Base-by-base conservation (phyloP, 2,329 filamentous ascomycete genomes). In the Geosmithia putterillii region DNA sequence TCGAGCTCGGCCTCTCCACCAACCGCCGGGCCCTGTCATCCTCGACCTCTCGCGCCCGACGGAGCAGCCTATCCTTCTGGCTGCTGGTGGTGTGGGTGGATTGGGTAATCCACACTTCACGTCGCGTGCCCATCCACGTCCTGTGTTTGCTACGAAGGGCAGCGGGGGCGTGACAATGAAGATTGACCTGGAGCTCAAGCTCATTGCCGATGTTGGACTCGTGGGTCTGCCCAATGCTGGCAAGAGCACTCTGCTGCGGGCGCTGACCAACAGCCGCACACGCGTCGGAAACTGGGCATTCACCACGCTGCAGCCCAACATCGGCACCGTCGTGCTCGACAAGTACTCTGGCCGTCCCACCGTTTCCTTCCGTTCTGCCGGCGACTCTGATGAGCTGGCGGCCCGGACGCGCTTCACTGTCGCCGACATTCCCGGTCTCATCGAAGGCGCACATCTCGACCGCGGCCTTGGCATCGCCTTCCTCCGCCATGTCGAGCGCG, bases 141-240 rank as follows among this genome's bases (percentile, higher is more conserved):
- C 92, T 1, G 82, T 90, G 54, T 94, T 89, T 59, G 92, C 90
- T 6, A 95, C 88, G 1, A 84, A 80, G 51, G 92, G 92, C 37
- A 86, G 94, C 51, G 70, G 75, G 12, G 85, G 86, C 34, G 78
- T 92, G 53, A 81, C 76, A 35, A 69, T 98, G 55, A 79, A 81
- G 40, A 66, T 98, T 32, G 81, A 94, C 57, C 74, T 98, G 14
- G 92, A 98, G 60, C 74, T 98, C 48, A 96, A 95, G 69, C 75
- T 98, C 9, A 79, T 98, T 36, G 92, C 92, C 5, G 92, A 98
- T 61, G 83, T 98, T 7, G 92, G 92, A 1, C 73, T 98, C 2
- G 92, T 98, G 15, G 92, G 92, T 1, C 75, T 96, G 15, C 92
- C 92, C 2, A 98, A 98, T 59, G 92, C 90, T 4, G 92, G 92